Evolutionary conservation across 495 filamentous ascomycete genomes (phyloP), one percentile per base, ranked within the genome.

Genomic region (Amorphotheca resinae): DNA sequence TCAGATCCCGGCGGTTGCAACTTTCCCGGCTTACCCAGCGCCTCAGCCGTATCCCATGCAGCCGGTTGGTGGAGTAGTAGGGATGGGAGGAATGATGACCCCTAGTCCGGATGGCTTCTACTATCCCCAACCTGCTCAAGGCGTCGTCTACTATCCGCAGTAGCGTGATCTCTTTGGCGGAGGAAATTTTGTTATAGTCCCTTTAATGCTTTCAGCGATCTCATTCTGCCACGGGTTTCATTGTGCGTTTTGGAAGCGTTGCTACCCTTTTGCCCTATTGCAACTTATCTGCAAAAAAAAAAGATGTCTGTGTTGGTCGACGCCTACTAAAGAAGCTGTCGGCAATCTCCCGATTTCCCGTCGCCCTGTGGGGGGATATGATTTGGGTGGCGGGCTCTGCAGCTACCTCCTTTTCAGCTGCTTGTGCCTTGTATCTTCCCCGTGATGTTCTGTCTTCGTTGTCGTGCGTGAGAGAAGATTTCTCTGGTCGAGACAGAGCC

Each of bases 81-180:
- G 73, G 21, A 82, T 85, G 74, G 82, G 78, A 37, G 81, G 80
- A 0, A 87, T 88, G 81, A 80, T 87, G 66, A 79, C 82, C 6
- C 80, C 83, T 5, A 64, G 71, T 57, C 66, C 72, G 41, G 67
- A 82, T 51, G 61, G 68, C 9, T 91, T 83, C 60, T 91, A 83
- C 55, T 89, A 86, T 55, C 74, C 79, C 22, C 80, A 75, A 45
- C 55, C 67, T 6, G 63, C 62, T 1, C 70, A 65, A 20, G 67
- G 66, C n/a, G 70, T 78, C 46, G 81, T 83, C 52, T 91, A 84
- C 55, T 75, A 79, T 46, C 56, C 70, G 12, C 73, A 82, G 57
- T 80, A 54, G 64, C 31, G 4, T 38, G 18, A 25, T 34, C 12
- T 20, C 36, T 22, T 8, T 26, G 42, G 21, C 15, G 1, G 18